Percentiles rank a stretch among this genome's conserved stretches.
Conservation (phyloP, 192 early-diverging fungal genomes). For the Lunasporangiospora selenospora region DNA sequence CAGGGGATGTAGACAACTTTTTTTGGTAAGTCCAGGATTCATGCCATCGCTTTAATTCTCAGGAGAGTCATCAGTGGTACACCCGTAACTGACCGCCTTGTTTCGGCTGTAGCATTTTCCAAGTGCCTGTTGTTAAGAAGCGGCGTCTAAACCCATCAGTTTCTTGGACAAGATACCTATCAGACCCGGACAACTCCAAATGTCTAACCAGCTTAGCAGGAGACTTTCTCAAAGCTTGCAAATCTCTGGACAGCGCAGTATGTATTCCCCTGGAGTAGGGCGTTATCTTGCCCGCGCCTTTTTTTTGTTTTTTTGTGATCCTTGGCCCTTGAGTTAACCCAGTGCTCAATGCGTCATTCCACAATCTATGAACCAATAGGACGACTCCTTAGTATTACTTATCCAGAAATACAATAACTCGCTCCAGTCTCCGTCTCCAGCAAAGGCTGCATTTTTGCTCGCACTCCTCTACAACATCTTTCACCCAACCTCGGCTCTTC, state of each 20-base stretch:
- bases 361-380: slow-evolving; percentile 3
- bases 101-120: slow-evolving; percentile 18
- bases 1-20: slow-evolving; percentile 12
- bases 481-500: slow-evolving; percentile 35
- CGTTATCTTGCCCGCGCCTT: background rate
- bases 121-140: slow-evolving; percentile 26
- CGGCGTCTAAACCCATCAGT: slow-evolving; percentile 17
- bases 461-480: slow-evolving; percentile 44
- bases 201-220: slow-evolving; percentile 23
- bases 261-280: background rate
- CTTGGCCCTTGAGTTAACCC: too few relatives aligned
- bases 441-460: slow-evolving; percentile 28
- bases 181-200: slow-evolving; percentile 32
- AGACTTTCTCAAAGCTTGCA: slow-evolving; percentile 44
- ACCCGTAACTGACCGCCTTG: background rate
- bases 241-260: slow-evolving; percentile 34
- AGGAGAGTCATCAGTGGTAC: background rate
- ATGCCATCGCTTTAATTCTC: background rate
- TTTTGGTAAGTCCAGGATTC: slow-evolving; percentile 20
- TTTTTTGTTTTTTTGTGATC: background rate
- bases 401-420: slow-evolving; percentile 33
- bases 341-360: too few relatives aligned
- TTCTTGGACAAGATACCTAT: slow-evolving; percentile 30
- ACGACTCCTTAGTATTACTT: slow-evolving; percentile 22
- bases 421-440: slow-evolving; percentile 21